Evolutionary conservation across 2,329 filamentous ascomycete species (phyloP), one percentile per base, ranked within the genome.

Genomic region (Microthyrium microscopicum): DNA sequence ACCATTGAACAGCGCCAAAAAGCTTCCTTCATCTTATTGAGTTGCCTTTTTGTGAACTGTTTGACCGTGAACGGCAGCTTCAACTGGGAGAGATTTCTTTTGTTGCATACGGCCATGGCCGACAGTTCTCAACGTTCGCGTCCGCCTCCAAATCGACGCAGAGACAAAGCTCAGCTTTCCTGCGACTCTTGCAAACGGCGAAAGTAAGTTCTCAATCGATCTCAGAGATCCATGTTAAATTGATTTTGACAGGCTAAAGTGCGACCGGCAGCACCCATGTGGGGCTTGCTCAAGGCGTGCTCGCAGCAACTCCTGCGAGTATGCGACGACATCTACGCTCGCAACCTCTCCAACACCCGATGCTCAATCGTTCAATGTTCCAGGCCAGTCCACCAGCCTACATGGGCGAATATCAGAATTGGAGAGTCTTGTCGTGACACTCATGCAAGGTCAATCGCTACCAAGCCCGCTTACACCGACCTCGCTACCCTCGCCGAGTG

Each of bases 161-260:
- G 47, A 44, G 47, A 50, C 40, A 49, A 50, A 43, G 30, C 38
- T 27, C 46, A 49, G 36, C 44, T 50, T 29, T 48, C 46, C 34
- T 50, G 47, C 38, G 37, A 46, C 34, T 32, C 39, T 37, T 50
- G 47, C 34, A 44, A 39, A 41, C 41, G 39, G 26, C 41, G 47
- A 40, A 50, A 50, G 47, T 50, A 40, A 33, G 47, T 47, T 36
- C 35, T 34, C 36, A 17, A 44, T 36, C 31, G 28, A 24, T 31
- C 40, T 41, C 33, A 37, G 15, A 39, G 38, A 34, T 33, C 36
- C 33, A 26, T 39, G 33, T 26, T 38, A 38, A 28, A 29, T 42
- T 36, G 44, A 42, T 26, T 40, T 42, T 39, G 32, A 31, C 37
- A 50, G 47, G 39, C 34, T 44, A 36, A 39, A 40, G 33, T 50